phyloP scores from a whole-genome alignment of 148 eudicot species.

The Simmondsia chinensis region DNA sequence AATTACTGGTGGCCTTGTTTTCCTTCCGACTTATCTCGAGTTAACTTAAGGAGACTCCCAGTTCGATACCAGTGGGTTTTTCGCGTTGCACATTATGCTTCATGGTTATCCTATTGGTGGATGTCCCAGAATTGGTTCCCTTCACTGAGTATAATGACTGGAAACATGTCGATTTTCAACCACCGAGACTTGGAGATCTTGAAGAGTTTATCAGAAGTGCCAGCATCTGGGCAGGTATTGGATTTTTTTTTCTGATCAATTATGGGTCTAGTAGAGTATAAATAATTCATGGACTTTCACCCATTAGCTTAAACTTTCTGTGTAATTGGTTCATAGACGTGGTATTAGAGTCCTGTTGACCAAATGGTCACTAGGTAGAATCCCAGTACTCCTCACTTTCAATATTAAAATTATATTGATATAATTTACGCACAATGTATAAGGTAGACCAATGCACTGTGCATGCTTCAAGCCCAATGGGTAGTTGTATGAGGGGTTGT shows the following conservation, averaged over 20 bases:
- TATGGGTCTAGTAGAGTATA: no score
- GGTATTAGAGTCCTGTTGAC: no score
- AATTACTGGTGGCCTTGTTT: constrained; percentile 72
- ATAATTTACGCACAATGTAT: no score
- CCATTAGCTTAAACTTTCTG: no score
- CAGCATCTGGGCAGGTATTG: constrained; percentile 38
- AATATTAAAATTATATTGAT: no score
- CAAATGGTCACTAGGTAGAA: no score
- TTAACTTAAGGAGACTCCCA: constrained; percentile 22
- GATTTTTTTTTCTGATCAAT: not conserved
- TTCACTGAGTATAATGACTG: constrained; percentile 24
- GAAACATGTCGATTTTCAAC: constrained; percentile 19
- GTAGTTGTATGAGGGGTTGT: no score
- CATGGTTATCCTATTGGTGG: constrained; percentile 68
- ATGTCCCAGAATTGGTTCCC: constrained; percentile 71
- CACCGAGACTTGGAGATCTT: constrained; percentile 37
- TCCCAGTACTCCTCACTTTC: no score
- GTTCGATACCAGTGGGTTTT: constrained; percentile 44
- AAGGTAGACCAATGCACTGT: no score
- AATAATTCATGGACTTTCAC: no score
- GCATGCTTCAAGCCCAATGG: no score
- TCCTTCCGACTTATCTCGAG: constrained; percentile 35
- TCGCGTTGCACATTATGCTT: constrained; percentile 54
- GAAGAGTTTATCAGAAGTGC: constrained; percentile 23
- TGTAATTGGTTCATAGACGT: no score